These are phyloP conservation scores for Candida hungchunana DNA, from an alignment of 805 yeast genomes.

Conservation along the genomic window DNA sequence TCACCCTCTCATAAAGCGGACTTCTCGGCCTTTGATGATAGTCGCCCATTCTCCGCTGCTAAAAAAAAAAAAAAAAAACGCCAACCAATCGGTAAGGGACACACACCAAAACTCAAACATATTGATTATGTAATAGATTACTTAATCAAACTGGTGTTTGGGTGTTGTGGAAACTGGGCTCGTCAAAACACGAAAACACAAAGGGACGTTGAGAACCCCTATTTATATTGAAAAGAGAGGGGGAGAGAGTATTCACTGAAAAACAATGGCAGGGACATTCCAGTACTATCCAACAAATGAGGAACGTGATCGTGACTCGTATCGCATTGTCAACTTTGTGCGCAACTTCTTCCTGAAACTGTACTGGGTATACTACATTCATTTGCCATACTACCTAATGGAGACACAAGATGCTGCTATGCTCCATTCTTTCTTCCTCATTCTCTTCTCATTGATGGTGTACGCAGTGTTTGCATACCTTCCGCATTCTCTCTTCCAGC, in stretches of 20 bases:
- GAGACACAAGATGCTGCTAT: slow-evolving; percentile 38
- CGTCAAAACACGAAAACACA: too few species aligned
- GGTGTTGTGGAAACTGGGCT: too few species aligned
- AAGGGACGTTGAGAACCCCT: slow-evolving; percentile 1
- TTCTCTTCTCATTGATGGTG: slow-evolving; percentile 33
- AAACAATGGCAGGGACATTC: slow-evolving; percentile 30
- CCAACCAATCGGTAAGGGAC: too few species aligned
- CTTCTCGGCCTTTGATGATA: too few species aligned
- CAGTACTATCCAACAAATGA: slow-evolving; percentile 28
- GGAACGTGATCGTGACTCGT: slow-evolving; percentile 25
- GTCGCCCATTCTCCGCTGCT: too few species aligned
- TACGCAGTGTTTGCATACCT: slow-evolving; percentile 34
- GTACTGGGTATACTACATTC: slow-evolving; percentile 42
- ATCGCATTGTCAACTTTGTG: slow-evolving; percentile 23
- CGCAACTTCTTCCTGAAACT: slow-evolving; percentile 29
- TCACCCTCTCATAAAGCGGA: too few species aligned
- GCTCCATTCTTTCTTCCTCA: slow-evolving; percentile 35
- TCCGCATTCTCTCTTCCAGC: slow-evolving; percentile 24
- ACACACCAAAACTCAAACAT: too few species aligned
- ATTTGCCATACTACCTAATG: slow-evolving; percentile 41
- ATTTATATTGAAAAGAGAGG: slow-evolving; percentile 1
- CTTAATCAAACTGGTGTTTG: too few species aligned
- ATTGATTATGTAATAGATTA: too few species aligned
- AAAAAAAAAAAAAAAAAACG: too few species aligned
- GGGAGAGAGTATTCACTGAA: not conserved